phyloP scores from a whole-genome alignment of 2,329 filamentous ascomycete genomes.

The Plectosphaerella plurivora region DNA sequence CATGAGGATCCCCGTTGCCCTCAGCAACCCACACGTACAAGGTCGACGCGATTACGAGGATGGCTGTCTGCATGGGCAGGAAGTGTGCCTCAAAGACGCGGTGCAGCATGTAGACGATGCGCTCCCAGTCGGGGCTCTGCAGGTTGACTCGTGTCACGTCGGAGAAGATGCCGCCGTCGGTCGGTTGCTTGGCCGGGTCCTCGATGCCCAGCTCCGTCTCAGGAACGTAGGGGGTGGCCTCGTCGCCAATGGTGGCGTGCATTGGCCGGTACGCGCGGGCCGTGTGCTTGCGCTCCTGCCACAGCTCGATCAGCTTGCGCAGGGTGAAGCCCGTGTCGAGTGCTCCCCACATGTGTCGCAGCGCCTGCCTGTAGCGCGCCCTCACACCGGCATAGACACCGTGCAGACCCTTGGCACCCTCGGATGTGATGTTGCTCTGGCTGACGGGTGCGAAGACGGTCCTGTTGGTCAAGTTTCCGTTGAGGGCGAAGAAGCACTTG shows the following conservation, averaged over 20 bases:
- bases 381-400: constrained; percentile 54
- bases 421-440: constrained; percentile 66
- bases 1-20: constrained; percentile 43
- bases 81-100: constrained; percentile 73
- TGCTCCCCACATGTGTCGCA: constrained; percentile 73
- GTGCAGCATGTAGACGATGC: constrained; percentile 55
- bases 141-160: constrained; percentile 49
- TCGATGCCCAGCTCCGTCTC: constrained; percentile 32
- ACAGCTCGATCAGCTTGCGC: constrained; percentile 52
- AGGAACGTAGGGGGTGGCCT: constrained; percentile 42
- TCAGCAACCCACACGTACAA: constrained; percentile 54
- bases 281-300: constrained; percentile 53
- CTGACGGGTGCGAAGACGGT: constrained; percentile 66
- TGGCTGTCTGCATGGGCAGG: constrained; percentile 62
- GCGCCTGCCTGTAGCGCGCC: constrained; percentile 67
- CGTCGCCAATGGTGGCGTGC: constrained; percentile 44
- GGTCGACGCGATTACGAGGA: constrained; percentile 58
- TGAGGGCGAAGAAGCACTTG: constrained; percentile 72
- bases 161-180: constrained; percentile 50
- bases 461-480: constrained; percentile 61
- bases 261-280: constrained; percentile 51
- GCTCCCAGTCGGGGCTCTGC: constrained; percentile 48
- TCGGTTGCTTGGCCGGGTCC: constrained; percentile 31
- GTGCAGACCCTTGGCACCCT: constrained; percentile 44
- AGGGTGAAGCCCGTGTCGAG: constrained; percentile 65